Base-by-base conservation (phyloP, 2,329 filamentous ascomycete species). In the Colletotrichum sp. region DNA sequence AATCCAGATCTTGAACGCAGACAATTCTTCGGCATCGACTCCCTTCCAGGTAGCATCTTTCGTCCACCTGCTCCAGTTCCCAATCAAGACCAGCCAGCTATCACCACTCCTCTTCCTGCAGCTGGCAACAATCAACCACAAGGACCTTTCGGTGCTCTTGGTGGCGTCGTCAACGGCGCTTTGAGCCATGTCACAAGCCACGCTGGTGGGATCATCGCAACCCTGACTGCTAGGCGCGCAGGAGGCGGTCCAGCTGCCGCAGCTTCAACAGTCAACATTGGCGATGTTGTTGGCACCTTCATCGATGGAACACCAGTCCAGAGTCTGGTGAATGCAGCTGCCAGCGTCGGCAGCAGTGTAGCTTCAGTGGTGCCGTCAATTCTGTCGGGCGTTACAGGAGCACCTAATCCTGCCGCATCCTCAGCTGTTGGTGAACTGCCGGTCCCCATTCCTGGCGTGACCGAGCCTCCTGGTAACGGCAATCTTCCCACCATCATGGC, bases 11-110 rank as follows among this genome's bases (percentile, higher is more conserved):
- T 67, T 30, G 36, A 67, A 38, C 16, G 21, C 38, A 55, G 77
- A 43, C 77, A 78, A 21, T 16, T 77, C 6, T 72, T 65, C 21
- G 68, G 68, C 9, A 43, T 73, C n/a, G 69, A 18, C 18, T 34
- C 32, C 32, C 36, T 72, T 30, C 63, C 55, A 6, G 64, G n/a
- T 30, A 36, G 57, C n/a, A 32, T 77, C 8, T 75, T 78, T 43
- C 48, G 43, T 38, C 26, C 43, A 32, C 13, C 43, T n/a, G n/a
- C 57, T 15, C 8, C 58, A 16, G 8, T 28, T 38, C 15, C 24
- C 9, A n/a, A n/a, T 15, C 52, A 18, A 28, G 64, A 30, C 34
- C 73, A 67, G 18, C n/a, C 74, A n/a, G 64, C 13, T 30, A 43
- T 69, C 52, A 26, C 64, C 10, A 66, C 65, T 34, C 43, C 70